A percentile compares a stretch with the other conserved stretches of the same genome.
phyloP scores from a whole-genome alignment of 306 rosid genomes.

The Cucurbita argyrosperma region DNA sequence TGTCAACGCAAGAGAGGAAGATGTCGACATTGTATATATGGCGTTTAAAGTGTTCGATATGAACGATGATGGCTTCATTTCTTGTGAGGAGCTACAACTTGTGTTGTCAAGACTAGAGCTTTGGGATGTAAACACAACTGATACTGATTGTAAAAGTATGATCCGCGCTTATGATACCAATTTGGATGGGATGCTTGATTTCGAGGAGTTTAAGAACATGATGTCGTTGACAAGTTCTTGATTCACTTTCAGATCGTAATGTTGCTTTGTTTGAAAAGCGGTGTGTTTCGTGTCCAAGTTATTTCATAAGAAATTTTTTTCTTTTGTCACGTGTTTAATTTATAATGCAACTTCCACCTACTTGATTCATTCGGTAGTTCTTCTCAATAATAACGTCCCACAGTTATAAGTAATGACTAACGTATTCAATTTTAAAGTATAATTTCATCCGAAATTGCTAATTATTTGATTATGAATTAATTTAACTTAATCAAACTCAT shows the following conservation, averaged over 20 bases:
- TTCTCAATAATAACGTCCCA: too few relatives aligned
- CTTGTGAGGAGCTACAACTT: conserved; percentile 39
- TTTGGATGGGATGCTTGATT: conserved; percentile 62
- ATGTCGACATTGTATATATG: conserved; percentile 34
- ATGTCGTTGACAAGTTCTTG: conserved; percentile 34
- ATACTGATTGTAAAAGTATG: conserved; percentile 37
- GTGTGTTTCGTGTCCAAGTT: not conserved
- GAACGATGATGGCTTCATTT: conserved; percentile 71
- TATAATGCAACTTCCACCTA: too few relatives aligned
- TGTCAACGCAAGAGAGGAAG: conserved; percentile 7
- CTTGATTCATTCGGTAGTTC: too few relatives aligned
- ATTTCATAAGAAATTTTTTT: not conserved
- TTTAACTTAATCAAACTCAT: too few relatives aligned
- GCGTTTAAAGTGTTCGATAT: conserved; percentile 62
- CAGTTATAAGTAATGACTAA: too few relatives aligned
- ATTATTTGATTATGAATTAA: too few relatives aligned
- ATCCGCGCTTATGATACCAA: conserved; percentile 49
- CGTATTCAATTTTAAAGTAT: too few relatives aligned
- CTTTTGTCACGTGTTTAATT: too few relatives aligned
- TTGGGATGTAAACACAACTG: conserved; percentile 26
- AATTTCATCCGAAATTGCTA: too few relatives aligned
- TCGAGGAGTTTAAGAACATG: conserved; percentile 74
- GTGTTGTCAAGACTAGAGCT: conserved; percentile 46
- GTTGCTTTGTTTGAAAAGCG: not conserved
- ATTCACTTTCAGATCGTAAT: not conserved